Conservation (phyloP, 768 basidiomycete genomes). For the Phylloporus scabripes region DNA sequence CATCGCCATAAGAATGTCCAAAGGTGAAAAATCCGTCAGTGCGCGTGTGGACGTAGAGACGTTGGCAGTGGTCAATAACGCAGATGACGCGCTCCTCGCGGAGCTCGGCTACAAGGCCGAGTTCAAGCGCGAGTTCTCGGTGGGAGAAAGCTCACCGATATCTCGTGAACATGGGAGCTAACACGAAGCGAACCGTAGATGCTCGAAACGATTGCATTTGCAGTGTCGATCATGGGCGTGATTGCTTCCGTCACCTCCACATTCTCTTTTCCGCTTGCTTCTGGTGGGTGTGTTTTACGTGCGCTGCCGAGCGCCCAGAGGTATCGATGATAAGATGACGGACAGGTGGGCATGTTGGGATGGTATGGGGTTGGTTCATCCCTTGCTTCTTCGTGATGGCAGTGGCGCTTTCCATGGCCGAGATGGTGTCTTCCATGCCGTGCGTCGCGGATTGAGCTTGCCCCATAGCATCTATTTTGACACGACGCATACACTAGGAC, state of each 20-base stretch:
- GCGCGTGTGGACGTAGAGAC: background rate
- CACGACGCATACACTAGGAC: constrained; percentile 39
- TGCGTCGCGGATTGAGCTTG: constrained; percentile 32
- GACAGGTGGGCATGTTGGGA: constrained; percentile 67
- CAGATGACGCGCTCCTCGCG: constrained; percentile 56
- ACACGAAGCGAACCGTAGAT: constrained; percentile 24
- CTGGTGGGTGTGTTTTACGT: constrained; percentile 37
- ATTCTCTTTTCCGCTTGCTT: constrained; percentile 55
- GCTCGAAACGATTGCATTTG: constrained; percentile 59
- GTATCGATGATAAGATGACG: background rate
- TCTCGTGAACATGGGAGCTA: background rate
- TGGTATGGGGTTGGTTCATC: constrained; percentile 75
- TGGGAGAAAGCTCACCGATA: constrained; percentile 25
- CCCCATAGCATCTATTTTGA: background rate
- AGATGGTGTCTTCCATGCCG: constrained; percentile 73
- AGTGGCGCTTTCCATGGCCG: constrained; percentile 68
- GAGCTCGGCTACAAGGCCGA: constrained; percentile 66
- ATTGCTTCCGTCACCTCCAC: constrained; percentile 65
- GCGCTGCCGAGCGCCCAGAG: background rate
- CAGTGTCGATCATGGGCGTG: constrained; percentile 70
- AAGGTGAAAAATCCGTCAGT: background rate
- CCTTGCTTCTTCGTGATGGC: constrained; percentile 63
- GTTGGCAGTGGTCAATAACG: constrained; percentile 20
- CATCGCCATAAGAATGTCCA: background rate
- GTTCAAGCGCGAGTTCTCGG: constrained; percentile 71